phyloP scores from a whole-genome alignment of 495 filamentous ascomycete genomes.

The Penicillium canariense region DNA sequence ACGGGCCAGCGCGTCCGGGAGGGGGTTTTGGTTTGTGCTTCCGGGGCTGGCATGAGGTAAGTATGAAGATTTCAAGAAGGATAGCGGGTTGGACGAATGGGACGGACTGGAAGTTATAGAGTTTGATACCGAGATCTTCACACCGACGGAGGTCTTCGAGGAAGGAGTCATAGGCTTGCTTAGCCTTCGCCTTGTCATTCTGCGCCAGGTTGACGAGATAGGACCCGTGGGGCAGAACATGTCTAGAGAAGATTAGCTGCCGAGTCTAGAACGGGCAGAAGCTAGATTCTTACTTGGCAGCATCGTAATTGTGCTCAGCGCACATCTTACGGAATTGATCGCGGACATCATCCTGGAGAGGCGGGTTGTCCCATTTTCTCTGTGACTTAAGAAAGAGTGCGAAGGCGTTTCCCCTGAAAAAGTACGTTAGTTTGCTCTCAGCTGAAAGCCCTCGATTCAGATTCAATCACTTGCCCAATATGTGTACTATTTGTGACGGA shows the following conservation, averaged over 20 bases:
- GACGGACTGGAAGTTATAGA: conserved; percentile 90
- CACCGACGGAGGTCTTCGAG: conserved; percentile 86
- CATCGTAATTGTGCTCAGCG: conserved; percentile 69
- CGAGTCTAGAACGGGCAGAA: not conserved
- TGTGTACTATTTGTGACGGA: conserved; percentile 73
- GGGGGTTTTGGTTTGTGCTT: conserved; percentile 62
- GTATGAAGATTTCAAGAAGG: too few relatives aligned
- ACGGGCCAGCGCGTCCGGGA: conserved; percentile 67
- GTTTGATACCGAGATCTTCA: conserved; percentile 78
- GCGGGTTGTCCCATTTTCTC: conserved; percentile 88
- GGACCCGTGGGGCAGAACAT: conserved; percentile 86
- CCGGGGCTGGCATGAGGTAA: conserved; percentile 57
- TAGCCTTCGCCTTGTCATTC: conserved; percentile 69
- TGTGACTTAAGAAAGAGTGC: conserved; percentile 95
- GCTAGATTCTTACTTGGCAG: conserved; percentile 41
- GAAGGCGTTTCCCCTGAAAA: conserved; percentile 75
- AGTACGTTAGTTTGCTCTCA: conserved; percentile 13
- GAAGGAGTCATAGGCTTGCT: conserved; percentile 85
- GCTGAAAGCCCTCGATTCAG: not conserved
- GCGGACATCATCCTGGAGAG: conserved; percentile 62
- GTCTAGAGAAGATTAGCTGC: conserved; percentile 34
- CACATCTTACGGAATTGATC: conserved; percentile 66
- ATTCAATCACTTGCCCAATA: conserved; percentile 53
- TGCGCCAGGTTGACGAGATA: conserved; percentile 97
- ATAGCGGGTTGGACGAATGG: not conserved